Evolutionary conservation across 495 filamentous ascomycete species (phyloP), one percentile per base, ranked within the genome.

Genomic region (Aspergillus hancockii): DNA sequence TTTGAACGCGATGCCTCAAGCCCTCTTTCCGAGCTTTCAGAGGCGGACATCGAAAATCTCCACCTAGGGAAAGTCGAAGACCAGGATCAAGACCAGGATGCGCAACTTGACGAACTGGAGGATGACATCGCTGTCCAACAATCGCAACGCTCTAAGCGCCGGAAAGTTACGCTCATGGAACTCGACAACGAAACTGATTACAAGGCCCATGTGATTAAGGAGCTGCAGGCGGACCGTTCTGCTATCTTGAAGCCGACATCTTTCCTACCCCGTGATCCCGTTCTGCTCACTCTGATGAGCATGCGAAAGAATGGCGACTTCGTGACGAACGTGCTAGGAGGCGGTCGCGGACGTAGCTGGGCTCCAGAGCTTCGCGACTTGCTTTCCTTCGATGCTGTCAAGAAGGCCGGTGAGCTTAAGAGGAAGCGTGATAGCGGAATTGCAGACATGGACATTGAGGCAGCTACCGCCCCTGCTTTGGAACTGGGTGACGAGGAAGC

Each of bases 361-460:
- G 94, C 94, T 13, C 94, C 93, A 4, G 94, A 98, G 72, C 83
- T 98, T 7, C 87, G 90, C 60, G 90, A 86, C 9, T 81, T 98
- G 53, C 72, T 97, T 23, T 93, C 91, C 34, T 79, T 97, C 32
- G 90, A 93, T 58, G 83, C 88, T 10, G 84, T 97, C 18, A 84
- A 87, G 55, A 85, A 83, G 49, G 81, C 87, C 13, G 88, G 90
- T 49, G 91, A 94, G 40, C 80, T 94, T 49, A 98, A 98, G 83
- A 79, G 95, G 54, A 98, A 98, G 81, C 87, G 94, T 40, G 94
- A 96, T 69, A 91, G 86, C 63, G 93, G 91, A 10, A 83, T 95
- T 54, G 88, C 89, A 32, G 91, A 93, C 68, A 80, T 95, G 69
- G 88, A 88, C 53, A 81, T 85, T 32, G 84, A 87, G 46, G 85